These are phyloP conservation scores for Diddensiella santjacobensis DNA, from an alignment of 805 yeast species.

Conservation along the genomic window DNA sequence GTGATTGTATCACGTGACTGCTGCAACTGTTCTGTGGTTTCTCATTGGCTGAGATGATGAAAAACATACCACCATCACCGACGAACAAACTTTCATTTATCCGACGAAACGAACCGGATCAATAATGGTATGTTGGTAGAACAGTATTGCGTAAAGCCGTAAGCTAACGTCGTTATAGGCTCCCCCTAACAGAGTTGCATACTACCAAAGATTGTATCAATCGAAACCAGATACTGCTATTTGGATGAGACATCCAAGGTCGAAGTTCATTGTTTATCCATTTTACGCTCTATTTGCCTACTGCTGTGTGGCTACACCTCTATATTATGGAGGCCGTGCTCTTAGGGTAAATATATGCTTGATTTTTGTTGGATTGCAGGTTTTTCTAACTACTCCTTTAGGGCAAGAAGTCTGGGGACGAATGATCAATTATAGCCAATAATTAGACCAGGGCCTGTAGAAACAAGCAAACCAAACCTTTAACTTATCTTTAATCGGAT, in stretches of 20 bases:
- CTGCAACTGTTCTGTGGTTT: too few relatives aligned
- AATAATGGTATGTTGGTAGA: too few relatives aligned
- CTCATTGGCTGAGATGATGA: too few relatives aligned
- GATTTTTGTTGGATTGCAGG: background rate
- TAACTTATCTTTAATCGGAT: too few relatives aligned
- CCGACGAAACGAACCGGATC: too few relatives aligned
- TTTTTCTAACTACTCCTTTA: background rate
- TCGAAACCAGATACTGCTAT: conserved; percentile 33
- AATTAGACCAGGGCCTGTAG: background rate
- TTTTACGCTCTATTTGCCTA: conserved; percentile 71
- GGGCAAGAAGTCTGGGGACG: conserved; percentile 1
- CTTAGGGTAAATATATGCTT: conserved; percentile 25
- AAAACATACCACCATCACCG: too few relatives aligned
- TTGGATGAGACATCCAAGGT: conserved; percentile 53
- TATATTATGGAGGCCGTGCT: conserved; percentile 71
- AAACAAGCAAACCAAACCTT: background rate
- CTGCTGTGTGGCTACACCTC: conserved; percentile 57
- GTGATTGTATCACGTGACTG: too few relatives aligned
- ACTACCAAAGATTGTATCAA: conserved; percentile 38
- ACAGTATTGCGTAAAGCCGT: too few relatives aligned
- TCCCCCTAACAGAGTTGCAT: conserved; percentile 26
- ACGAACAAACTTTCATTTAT: too few relatives aligned
- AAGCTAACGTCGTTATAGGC: too few relatives aligned
- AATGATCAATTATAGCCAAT: too few relatives aligned
- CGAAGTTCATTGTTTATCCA: conserved; percentile 71